Evolutionary conservation across 495 filamentous ascomycete genomes (phyloP).

Genomic region (Bombardia bombarda): DNA sequence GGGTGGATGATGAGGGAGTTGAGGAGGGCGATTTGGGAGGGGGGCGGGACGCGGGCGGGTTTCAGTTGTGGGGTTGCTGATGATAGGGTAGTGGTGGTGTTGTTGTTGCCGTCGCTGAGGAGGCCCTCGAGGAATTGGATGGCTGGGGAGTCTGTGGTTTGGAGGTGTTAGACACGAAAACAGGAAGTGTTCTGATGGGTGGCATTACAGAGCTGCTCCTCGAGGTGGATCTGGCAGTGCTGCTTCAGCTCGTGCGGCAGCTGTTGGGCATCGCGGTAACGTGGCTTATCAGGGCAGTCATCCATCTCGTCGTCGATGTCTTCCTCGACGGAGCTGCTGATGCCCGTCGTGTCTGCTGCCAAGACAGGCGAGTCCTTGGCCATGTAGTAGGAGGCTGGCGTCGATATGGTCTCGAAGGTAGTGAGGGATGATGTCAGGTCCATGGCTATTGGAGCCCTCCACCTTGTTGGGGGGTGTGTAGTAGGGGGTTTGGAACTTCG

Average conservation of each 20-base stretch:
- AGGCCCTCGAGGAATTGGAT: conserved; percentile 60
- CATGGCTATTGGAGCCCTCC: too few relatives aligned
- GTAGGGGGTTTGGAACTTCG: too few relatives aligned
- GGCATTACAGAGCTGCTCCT: conserved; percentile 72
- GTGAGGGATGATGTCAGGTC: conserved; percentile 16
- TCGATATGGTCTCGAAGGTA: conserved; percentile 10
- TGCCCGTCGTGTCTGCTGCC: conserved; percentile 11
- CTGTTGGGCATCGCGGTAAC: conserved; percentile 44
- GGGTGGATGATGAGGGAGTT: conserved; percentile 66
- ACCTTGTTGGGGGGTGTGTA: too few relatives aligned
- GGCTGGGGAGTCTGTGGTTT: conserved; percentile 52
- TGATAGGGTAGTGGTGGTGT: not conserved
- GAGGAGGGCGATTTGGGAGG: conserved; percentile 58
- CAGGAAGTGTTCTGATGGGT: too few relatives aligned
- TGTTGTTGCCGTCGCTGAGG: conserved; percentile 46
- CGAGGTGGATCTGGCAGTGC: conserved; percentile 64
- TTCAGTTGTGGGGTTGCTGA: conserved; percentile 24
- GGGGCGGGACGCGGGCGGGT: conserved; percentile 36
- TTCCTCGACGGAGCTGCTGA: conserved; percentile 12
- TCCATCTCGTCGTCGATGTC: too few relatives aligned
- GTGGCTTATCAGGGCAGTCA: not conserved
- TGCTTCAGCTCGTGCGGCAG: conserved; percentile 56
- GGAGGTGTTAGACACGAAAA: not conserved
- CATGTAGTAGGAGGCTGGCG: conserved; percentile 14
- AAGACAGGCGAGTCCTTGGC: conserved; percentile 8